phyloP scores from a whole-genome alignment of 495 filamentous ascomycete genomes.

The Parathielavia hyrcaniae region DNA sequence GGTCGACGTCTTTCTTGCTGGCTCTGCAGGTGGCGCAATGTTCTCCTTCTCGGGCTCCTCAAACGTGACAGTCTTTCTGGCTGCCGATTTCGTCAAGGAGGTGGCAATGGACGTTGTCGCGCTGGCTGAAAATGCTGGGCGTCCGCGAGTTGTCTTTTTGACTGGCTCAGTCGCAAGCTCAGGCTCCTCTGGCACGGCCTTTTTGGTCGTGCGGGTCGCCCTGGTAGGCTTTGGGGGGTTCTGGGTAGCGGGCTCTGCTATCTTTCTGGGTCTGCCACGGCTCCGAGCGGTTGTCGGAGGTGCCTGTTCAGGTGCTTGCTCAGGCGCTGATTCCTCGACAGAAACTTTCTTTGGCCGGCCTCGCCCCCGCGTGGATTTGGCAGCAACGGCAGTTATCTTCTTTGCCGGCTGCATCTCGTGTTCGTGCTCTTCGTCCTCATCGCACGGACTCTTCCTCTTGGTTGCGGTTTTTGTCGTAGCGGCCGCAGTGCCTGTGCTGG shows the following conservation, averaged over 20 bases:
- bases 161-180: constrained; percentile 25
- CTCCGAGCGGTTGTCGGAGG: constrained; percentile 26
- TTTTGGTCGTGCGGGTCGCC: constrained; percentile 32
- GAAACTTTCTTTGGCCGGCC: constrained; percentile 42
- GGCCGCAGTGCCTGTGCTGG: constrained; percentile 22
- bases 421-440: constrained; percentile 39
- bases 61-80: constrained; percentile 53
- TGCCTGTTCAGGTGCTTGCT: constrained; percentile 16
- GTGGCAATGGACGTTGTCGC: constrained; percentile 28
- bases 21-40: constrained; percentile 30
- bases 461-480: constrained; percentile 22
- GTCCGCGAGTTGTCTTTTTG: constrained; percentile 39
- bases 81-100: constrained; percentile 30
- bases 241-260: constrained; percentile 24
- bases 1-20: constrained; percentile 24
- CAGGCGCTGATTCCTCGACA: constrained; percentile 16
- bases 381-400: constrained; percentile 22
- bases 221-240: constrained; percentile 31
- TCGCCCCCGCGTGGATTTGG: constrained; percentile 39
- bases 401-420: constrained; percentile 31
- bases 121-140: constrained; percentile 27
- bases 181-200: constrained; percentile 21
- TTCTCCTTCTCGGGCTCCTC: constrained; percentile 55
- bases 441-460: constrained; percentile 44
- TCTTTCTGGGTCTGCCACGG: constrained; percentile 45